phyloP scores from a whole-genome alignment of 1,284 basidiomycete genomes.

The Ganoderma lucidum region DNA sequence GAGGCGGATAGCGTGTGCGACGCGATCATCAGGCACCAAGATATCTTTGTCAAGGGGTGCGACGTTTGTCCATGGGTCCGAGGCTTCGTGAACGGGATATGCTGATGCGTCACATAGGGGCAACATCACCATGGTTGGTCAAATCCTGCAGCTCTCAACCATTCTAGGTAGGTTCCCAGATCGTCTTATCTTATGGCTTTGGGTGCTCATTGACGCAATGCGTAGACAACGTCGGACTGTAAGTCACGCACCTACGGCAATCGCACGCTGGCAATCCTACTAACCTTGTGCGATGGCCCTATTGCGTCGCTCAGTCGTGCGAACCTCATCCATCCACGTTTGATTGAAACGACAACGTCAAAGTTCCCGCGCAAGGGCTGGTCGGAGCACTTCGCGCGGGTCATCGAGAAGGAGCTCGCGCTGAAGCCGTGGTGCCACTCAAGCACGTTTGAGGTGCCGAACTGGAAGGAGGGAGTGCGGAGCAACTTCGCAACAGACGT shows the following conservation, averaged over 20 bases:
- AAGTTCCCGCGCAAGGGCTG: slow-evolving; percentile 56
- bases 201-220: background rate
- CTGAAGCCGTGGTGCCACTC: slow-evolving; percentile 64
- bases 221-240: slow-evolving; percentile 57
- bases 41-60: slow-evolving; percentile 61
- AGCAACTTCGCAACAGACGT: slow-evolving; percentile 62
- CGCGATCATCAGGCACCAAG: slow-evolving; percentile 66
- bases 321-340: slow-evolving; percentile 51
- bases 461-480: slow-evolving; percentile 52
- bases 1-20: slow-evolving; percentile 66
- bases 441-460: slow-evolving; percentile 55
- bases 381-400: slow-evolving; percentile 54
- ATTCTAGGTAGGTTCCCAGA: slow-evolving; percentile 49
- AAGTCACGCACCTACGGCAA: slow-evolving; percentile 31
- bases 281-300: background rate
- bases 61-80: background rate
- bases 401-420: slow-evolving; percentile 55
- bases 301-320: slow-evolving; percentile 45
- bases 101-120: slow-evolving; percentile 39
- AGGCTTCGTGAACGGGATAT: background rate
- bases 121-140: slow-evolving; percentile 61
- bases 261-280: background rate
- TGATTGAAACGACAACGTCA: slow-evolving; percentile 53
- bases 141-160: slow-evolving; percentile 60
- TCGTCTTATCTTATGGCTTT: background rate